Conservation (phyloP, 495 filamentous ascomycete species). For the Oleoguttula mirabilis region DNA sequence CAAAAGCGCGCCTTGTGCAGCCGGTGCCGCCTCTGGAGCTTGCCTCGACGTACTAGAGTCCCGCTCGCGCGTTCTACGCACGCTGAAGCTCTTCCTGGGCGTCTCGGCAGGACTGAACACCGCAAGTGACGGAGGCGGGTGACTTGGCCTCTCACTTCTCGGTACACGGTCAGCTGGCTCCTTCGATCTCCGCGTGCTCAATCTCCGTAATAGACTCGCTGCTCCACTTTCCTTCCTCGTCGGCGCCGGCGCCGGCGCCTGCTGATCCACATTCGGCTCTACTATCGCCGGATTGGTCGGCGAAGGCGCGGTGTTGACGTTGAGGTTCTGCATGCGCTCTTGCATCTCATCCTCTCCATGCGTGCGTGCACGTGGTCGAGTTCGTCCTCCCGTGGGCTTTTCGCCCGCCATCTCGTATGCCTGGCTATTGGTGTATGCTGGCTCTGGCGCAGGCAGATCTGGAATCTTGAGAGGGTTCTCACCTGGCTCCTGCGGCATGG, state of each 20-base stretch:
- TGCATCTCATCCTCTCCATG: conserved; percentile 90
- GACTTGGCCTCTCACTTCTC: conserved; percentile 44
- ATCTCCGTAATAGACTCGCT: conserved; percentile 72
- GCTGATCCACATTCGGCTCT: conserved; percentile 46
- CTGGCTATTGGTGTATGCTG: conserved; percentile 80
- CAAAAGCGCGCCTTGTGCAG: conserved; percentile 60
- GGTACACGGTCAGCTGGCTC: conserved; percentile 31
- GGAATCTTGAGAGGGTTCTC: conserved; percentile 56
- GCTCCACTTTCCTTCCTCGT: conserved; percentile 78
- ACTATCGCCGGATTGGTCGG: conserved; percentile 45
- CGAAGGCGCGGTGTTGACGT: conserved; percentile 42
- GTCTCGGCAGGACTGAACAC: conserved; percentile 57
- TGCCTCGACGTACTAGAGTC: conserved; percentile 36
- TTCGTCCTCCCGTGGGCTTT: conserved; percentile 61
- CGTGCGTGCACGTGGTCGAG: conserved; percentile 75
- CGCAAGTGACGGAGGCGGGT: conserved; percentile 56
- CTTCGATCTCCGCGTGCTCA: conserved; percentile 68
- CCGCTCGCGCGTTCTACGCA: conserved; percentile 55
- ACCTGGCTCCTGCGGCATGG: conserved; percentile 41
- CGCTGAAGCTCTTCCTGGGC: conserved; percentile 69
- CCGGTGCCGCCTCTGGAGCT: conserved; percentile 53
- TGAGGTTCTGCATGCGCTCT: conserved; percentile 61
- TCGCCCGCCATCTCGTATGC: conserved; percentile 76
- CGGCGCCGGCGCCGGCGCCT: conserved; percentile 49
- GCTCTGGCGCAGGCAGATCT: conserved; percentile 66